A percentile compares a stretch with the other conserved stretches of the same genome.
Evolutionary conservation across 768 basidiomycete species (phyloP).

Genomic region (Tephrocybe sp.): DNA sequence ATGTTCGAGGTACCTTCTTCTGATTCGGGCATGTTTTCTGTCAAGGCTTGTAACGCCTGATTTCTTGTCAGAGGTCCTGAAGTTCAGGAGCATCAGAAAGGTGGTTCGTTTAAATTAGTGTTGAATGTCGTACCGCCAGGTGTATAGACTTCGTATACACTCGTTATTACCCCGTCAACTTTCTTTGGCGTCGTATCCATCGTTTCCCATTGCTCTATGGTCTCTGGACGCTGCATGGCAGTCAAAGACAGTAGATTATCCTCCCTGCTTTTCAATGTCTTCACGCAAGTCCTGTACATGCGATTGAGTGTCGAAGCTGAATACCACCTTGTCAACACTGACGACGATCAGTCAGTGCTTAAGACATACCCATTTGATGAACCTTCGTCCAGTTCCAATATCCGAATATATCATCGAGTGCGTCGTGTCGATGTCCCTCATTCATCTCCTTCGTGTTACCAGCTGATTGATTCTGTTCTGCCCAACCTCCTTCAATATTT

Average conservation of each 20-base stretch:
- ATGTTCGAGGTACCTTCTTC: no score
- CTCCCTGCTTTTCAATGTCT: neutral
- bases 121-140: neutral
- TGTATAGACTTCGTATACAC: constrained; percentile 2
- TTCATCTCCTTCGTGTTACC: no score
- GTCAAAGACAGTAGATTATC: neutral
- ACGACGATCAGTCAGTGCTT: no score
- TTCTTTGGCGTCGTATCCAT: constrained; percentile 7
- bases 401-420: constrained; percentile 23
- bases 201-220: constrained; percentile 1
- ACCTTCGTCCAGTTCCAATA: constrained; percentile 29
- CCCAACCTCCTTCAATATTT: no score
- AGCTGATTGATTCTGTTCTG: no score
- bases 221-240: neutral
- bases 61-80: no score
- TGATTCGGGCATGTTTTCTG: no score
- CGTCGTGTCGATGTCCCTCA: no score
- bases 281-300: neutral
- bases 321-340: no score
- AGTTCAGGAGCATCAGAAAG: no score
- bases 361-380: constrained; percentile 19
- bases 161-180: neutral
- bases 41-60: no score
- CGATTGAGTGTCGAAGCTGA: constrained; percentile 2
- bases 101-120: no score